Percentiles rank a stretch among this genome's conserved stretches.
Conservation (phyloP, 2,329 filamentous ascomycete genomes). For the Albophoma yamanashiensis region DNA sequence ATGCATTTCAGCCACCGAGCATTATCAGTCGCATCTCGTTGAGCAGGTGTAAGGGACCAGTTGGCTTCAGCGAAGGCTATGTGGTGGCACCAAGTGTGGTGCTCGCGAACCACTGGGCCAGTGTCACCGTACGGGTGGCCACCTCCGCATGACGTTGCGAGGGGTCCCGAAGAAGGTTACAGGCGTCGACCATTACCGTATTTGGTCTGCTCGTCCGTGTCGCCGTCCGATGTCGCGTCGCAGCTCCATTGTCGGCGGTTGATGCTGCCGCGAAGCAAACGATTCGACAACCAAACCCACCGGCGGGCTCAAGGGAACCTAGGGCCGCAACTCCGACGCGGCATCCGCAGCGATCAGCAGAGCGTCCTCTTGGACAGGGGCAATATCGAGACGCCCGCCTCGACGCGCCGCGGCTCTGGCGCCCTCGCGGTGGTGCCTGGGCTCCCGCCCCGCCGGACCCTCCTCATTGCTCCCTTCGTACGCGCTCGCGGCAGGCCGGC, state of each 20-base stretch:
- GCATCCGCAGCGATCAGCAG: neutral
- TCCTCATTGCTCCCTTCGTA: neutral
- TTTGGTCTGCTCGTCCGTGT: neutral
- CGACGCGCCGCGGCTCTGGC: neutral
- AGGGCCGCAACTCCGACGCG: neutral
- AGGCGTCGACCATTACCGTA: neutral
- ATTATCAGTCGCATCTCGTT: neutral
- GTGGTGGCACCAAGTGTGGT: neutral
- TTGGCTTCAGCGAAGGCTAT: neutral
- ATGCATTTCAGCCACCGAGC: neutral
- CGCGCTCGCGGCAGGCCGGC: neutral
- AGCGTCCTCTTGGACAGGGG: neutral
- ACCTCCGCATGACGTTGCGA: neutral
- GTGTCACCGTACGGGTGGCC: neutral
- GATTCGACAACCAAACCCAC: neutral
- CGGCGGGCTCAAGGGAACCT: neutral
- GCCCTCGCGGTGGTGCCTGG: neutral
- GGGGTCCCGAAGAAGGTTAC: neutral
- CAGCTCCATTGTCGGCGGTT: neutral
- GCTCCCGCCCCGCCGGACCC: neutral
- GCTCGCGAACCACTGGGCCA: neutral
- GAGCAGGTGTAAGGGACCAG: neutral
- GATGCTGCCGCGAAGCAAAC: neutral
- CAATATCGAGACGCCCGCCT: neutral
- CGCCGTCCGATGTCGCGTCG: neutral